These are phyloP conservation scores for Cucumis melo DNA, from an alignment of 306 rosid species.

Conservation along the genomic window DNA sequence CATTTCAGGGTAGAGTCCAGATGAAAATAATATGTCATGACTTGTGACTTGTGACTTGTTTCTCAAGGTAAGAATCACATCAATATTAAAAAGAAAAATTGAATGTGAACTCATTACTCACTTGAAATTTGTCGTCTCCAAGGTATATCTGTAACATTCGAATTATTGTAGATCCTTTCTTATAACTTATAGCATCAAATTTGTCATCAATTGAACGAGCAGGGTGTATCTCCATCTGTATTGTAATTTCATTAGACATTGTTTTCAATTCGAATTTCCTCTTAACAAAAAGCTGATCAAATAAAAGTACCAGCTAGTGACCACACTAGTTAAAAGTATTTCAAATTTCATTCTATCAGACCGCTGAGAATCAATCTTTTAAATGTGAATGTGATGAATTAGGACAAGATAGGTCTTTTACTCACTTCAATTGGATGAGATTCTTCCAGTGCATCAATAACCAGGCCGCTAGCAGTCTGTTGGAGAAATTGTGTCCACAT, in stretches of 20 bases:
- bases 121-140: conserved; percentile 44
- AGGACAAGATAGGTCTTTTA: not conserved
- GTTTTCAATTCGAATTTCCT: not conserved
- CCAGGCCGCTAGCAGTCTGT: conserved; percentile 23
- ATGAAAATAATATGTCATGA: not conserved
- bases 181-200: conserved; percentile 44
- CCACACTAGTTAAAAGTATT: not conserved
- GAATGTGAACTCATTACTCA: conserved; percentile 2
- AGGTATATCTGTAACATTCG: conserved; percentile 46
- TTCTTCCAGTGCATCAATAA: conserved; percentile 37
- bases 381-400: not conserved
- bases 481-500: conserved; percentile 48
- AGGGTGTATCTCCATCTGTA: conserved; percentile 41
- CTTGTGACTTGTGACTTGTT: not conserved
- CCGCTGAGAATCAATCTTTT: not conserved
- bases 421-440: conserved; percentile 58
- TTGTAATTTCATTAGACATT: not conserved
- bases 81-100: not conserved
- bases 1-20: not conserved
- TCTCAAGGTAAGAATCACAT: not conserved
- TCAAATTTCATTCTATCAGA: not conserved
- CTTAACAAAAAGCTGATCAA: not conserved
- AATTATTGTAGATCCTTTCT: conserved; percentile 45
- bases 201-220: conserved; percentile 41
- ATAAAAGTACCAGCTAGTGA: not conserved